Percentiles rank a stretch among this genome's conserved stretches.
These are phyloP conservation scores for Teunomyces pallodes DNA, from an alignment of 805 yeast genomes.

Conservation along the genomic window DNA sequence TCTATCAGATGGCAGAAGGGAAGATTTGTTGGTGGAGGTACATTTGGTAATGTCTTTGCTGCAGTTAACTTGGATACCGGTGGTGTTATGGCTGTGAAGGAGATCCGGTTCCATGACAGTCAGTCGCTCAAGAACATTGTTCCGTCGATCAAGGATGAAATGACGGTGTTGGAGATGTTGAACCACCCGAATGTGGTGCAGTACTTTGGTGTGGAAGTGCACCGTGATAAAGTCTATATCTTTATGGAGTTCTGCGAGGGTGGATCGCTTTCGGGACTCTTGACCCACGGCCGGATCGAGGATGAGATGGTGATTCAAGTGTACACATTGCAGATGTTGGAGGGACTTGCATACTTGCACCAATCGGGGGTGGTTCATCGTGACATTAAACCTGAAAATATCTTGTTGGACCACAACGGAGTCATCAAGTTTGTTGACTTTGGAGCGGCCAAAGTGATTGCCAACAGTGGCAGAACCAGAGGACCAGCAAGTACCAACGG, in stretches of 20 bases:
- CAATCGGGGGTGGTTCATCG: constrained; percentile 95
- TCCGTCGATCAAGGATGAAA: constrained; percentile 89
- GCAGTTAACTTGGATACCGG: constrained; percentile 94
- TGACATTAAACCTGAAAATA: constrained; percentile 94
- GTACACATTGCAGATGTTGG: constrained; percentile 87
- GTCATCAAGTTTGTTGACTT: constrained; percentile 94
- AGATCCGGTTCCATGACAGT: constrained; percentile 84
- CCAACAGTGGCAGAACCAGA: constrained; percentile 52
- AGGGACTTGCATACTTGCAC: constrained; percentile 92
- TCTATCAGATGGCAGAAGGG: constrained; percentile 98
- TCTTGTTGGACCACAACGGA: constrained; percentile 85
- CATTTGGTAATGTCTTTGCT: constrained; percentile 91
- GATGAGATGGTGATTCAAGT: constrained; percentile 92
- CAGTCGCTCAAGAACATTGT: constrained; percentile 81
- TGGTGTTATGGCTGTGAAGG: constrained; percentile 95
- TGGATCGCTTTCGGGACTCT: constrained; percentile 81
- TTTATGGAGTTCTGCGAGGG: constrained; percentile 98
- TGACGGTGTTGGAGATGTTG: constrained; percentile 92
- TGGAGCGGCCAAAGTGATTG: constrained; percentile 93
- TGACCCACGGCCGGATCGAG: constrained; percentile 91
- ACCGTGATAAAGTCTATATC: constrained; percentile 88
- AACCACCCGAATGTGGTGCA: constrained; percentile 96
- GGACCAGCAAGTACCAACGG: constrained; percentile 6
- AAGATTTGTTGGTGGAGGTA: constrained; percentile 88
- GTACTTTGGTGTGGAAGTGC: constrained; percentile 96